Evolutionary conservation across 345 rosid species (phyloP), one percentile per base, ranked within the genome.

Genomic region (Erodium maritimum): DNA sequence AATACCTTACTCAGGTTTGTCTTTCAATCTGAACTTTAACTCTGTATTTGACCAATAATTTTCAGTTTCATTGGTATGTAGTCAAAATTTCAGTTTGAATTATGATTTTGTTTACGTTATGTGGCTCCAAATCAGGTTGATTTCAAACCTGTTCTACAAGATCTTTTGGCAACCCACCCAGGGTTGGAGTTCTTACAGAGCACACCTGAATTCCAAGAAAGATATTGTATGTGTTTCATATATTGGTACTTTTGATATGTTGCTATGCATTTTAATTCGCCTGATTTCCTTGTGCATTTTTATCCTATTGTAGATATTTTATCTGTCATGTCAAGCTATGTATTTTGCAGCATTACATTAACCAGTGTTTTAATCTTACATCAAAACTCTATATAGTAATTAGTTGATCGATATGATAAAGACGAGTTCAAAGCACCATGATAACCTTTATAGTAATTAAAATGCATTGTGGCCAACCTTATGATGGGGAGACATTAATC

Each of bases 141-240:
- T 73, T 91, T 91, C 74, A 82, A 79, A 71, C 91, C 95, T 61
- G 67, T 91, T 50, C 86, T 91, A 69, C 83, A 69, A 64, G 96
- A 85, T 73, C 80, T 91, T 68, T 71, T 91, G 72, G 75, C 75
- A 34, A 71, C 86, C 58, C 98, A 91, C 80, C 94, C 89, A 20
- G 96, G 95, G 51, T 73, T 91, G 71, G 88, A 91, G 69, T 86
- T 88, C 68, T 73, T 84, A 65, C 80, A 73, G 48, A 77, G 76
- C 71, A 79, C 87, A 20, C 95, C 95, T 59, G 95, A 88, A 70
- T 84, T 83, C 71, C 96, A 85, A 77, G 91, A 91, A 70, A 79
- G 89, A 88, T 91, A 91, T 68, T 91, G 98, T 88, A 68, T 11
- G 82, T 74, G 61, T 55, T 58, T 54, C 18, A 20, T 22, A 23